phyloP scores from a whole-genome alignment of 1,284 basidiomycete genomes.

The Ganoderma sp. region DNA sequence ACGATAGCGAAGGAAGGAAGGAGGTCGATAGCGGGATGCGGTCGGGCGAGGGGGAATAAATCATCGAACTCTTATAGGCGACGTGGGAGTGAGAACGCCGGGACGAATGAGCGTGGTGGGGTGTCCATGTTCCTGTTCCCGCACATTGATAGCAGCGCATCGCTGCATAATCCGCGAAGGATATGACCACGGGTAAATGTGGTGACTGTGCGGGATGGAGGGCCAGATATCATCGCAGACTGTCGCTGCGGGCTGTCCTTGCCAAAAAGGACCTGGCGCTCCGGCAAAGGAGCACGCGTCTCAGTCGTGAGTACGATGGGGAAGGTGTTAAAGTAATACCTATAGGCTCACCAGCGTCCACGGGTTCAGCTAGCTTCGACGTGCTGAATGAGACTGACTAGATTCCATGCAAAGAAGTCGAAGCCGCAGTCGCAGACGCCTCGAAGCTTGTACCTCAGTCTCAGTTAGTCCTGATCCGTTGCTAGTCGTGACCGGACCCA shows the following conservation, averaged over 20 bases:
- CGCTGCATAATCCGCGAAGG: constrained; percentile 1
- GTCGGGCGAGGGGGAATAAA: constrained; percentile 12
- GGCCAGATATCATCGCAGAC: neutral
- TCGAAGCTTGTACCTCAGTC: neutral
- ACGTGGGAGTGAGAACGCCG: constrained; percentile 26
- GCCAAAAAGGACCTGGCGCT: neutral
- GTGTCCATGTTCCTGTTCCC: neutral
- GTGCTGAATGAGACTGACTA: neutral
- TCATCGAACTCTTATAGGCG: constrained; percentile 21
- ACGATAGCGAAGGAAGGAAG: constrained; percentile 2
- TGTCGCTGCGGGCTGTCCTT: neutral
- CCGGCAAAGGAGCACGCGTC: neutral
- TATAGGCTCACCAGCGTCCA: neutral
- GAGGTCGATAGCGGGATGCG: constrained; percentile 15
- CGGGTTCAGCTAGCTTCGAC: constrained; percentile 1
- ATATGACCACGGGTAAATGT: constrained; percentile 2
- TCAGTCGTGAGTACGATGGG: neutral
- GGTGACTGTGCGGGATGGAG: neutral
- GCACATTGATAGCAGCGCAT: neutral
- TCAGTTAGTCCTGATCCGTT: constrained; percentile 1
- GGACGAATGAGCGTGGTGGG: neutral
- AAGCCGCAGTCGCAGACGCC: neutral
- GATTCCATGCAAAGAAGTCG: neutral
- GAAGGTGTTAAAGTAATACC: constrained; percentile 1
- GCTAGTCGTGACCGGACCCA: neutral